Base-by-base conservation (phyloP, 192 early-diverging fungal species). In the Coemansia sp. region DNA sequence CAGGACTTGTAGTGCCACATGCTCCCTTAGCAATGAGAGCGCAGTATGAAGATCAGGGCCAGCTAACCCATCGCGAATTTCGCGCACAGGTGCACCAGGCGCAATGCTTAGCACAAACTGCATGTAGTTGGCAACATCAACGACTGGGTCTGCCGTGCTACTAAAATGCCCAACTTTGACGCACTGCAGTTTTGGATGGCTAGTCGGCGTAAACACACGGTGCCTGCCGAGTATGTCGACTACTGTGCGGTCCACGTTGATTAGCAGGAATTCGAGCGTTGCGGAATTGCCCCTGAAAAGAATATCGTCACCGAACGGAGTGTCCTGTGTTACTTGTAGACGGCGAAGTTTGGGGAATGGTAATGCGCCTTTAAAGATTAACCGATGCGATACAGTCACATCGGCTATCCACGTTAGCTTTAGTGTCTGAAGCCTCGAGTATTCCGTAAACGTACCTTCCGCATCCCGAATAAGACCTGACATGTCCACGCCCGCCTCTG, bases 291-390 rank as follows among this genome's bases (percentile, higher is more conserved):
- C 67, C 9, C 57, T 59, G 22, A 69, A 69, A 31, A 69, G 22
- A 2, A 34, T 44, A 34, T 69, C 55, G 27, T 61, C 57, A 41
- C 29, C 67, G 43, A 69, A 69, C n/a, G 67, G 55, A 31, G 33
- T 43, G 24, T 61, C 43, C 11, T 33, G 27, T 16, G 24, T 6
- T 11, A 42, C 31, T 11, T 69, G 41, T n/a, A 69, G 49, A 16
- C 40, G 31, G 16, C 54, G 41, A 8, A 69, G 67, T 18, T n/a
- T 40, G 6, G 67, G 67, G 42, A 69, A 60, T 12, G 57, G 67
- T 13, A 55, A 42, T 16, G 36, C 54, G 20, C 41, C 36, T 20
- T 15, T 68, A 52, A 40, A 38, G 29, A 15, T 24, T 24, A 12
- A 22, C 22, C 51, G 20, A 11, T 20, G n/a, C 51, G 20, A 52